phyloP scores from a whole-genome alignment of 495 filamentous ascomycete species.

The Aspergillus coremiiformis region DNA sequence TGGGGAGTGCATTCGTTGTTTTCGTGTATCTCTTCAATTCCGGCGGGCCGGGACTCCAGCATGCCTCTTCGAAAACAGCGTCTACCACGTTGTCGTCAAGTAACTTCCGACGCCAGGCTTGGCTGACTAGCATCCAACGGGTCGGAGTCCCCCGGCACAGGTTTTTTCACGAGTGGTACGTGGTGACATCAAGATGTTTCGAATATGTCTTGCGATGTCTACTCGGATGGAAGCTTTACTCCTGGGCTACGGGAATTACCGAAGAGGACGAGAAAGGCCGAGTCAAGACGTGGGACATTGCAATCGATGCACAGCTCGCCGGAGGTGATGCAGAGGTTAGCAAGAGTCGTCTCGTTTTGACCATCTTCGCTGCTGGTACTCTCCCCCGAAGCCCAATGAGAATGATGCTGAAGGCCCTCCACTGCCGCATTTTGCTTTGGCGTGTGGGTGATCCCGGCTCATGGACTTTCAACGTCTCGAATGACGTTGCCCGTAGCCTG shows the following conservation, averaged over 20 bases:
- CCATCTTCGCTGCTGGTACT: constrained; percentile 81
- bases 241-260: constrained; percentile 68
- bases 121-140: constrained; percentile 90
- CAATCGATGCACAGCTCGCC: constrained; percentile 89
- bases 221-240: constrained; percentile 68
- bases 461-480: constrained; percentile 51
- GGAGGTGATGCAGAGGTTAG: constrained; percentile 88
- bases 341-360: constrained; percentile 77
- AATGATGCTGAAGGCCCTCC: constrained; percentile 87
- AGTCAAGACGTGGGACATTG: constrained; percentile 90
- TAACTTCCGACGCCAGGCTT: constrained; percentile 79
- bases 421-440: constrained; percentile 83
- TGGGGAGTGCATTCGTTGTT: constrained; percentile 61
- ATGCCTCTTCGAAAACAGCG: constrained; percentile 23
- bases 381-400: constrained; percentile 75
- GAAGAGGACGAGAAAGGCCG: constrained; percentile 81
- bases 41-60: constrained; percentile 29
- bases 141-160: constrained; percentile 88
- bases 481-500: constrained; percentile 57
- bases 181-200: constrained; percentile 67
- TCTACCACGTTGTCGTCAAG: constrained; percentile 63
- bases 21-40: constrained; percentile 61
- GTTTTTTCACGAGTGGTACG: constrained; percentile 76
- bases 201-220: constrained; percentile 76
- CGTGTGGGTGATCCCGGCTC: constrained; percentile 59